These are phyloP conservation scores for Cladophialophora psammophila DNA, from an alignment of 2,329 filamentous ascomycete species.

Conservation along the genomic window DNA sequence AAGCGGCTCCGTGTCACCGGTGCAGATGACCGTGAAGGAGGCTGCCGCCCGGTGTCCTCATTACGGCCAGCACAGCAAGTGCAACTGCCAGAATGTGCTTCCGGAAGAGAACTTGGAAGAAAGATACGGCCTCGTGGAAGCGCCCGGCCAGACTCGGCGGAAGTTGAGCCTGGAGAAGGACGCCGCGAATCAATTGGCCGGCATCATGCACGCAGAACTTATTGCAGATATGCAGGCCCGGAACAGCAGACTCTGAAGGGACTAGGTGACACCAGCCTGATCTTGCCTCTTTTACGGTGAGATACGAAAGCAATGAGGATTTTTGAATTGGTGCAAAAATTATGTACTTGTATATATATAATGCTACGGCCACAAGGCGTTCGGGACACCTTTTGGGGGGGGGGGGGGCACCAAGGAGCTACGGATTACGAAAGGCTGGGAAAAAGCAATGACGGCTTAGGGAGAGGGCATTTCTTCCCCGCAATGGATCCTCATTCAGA, in stretches of 20 bases:
- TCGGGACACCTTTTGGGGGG: neutral
- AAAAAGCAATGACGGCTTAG: neutral
- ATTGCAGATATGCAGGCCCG: conserved; percentile 33
- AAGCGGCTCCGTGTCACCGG: conserved; percentile 23
- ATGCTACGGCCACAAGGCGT: neutral
- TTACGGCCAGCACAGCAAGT: conserved; percentile 22
- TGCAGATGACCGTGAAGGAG: conserved; percentile 31
- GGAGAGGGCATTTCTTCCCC: neutral
- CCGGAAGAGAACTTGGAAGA: conserved; percentile 33
- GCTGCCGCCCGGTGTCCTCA: neutral
- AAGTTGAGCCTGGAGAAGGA: conserved; percentile 25
- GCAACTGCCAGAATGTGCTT: conserved; percentile 32
- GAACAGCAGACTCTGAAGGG: conserved; percentile 20
- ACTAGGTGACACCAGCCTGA: neutral
- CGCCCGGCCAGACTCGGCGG: conserved; percentile 21
- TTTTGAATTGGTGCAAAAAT: neutral
- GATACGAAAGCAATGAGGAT: neutral
- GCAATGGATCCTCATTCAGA: conserved; percentile 2
- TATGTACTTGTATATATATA: neutral
- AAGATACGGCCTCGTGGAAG: conserved; percentile 32
- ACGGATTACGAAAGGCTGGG: conserved; percentile 1
- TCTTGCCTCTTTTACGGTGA: neutral
- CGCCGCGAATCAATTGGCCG: conserved; percentile 23
- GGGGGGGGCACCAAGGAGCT: neutral
- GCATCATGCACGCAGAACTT: conserved; percentile 34